phyloP scores from a whole-genome alignment of 306 rosid genomes.

The Hippophae gyantsensis region DNA sequence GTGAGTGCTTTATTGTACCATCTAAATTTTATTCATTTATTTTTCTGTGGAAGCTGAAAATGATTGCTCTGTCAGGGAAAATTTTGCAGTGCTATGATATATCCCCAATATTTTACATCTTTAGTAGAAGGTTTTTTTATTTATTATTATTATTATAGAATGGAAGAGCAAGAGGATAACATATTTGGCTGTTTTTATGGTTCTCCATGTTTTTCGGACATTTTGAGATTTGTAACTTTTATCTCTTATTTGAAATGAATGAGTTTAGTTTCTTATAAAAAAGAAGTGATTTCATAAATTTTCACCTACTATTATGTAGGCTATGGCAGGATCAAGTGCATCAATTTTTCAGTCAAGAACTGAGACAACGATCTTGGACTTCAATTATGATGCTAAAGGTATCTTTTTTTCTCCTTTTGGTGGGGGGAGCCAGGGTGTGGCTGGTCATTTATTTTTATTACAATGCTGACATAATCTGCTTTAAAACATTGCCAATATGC shows the following conservation, averaged over 20 bases:
- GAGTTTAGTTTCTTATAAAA: background rate
- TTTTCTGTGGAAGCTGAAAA: background rate
- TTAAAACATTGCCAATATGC: constrained; percentile 15
- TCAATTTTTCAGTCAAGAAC: constrained; percentile 28
- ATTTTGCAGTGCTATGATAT: too few relatives aligned
- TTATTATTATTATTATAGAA: too few relatives aligned
- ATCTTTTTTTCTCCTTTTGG: constrained; percentile 8
- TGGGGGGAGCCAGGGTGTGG: background rate
- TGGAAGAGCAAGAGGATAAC: background rate
- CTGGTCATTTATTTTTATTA: background rate
- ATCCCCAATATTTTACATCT: too few relatives aligned
- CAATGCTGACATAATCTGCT: constrained; percentile 13
- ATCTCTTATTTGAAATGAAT: constrained; percentile 1
- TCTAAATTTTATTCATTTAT: background rate
- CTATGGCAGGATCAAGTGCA: constrained; percentile 65
- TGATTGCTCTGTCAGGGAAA: too few relatives aligned
- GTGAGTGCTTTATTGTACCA: constrained; percentile 34
- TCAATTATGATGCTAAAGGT: constrained; percentile 59
- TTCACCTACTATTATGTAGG: constrained; percentile 23
- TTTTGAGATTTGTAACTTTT: background rate
- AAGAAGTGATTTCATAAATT: too few relatives aligned
- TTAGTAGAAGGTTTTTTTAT: too few relatives aligned
- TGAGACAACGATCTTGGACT: constrained; percentile 52
- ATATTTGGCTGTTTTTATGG: background rate
- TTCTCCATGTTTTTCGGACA: background rate